Base-by-base conservation (phyloP, 2,329 filamentous ascomycete genomes). In the Alternaria solani region DNA sequence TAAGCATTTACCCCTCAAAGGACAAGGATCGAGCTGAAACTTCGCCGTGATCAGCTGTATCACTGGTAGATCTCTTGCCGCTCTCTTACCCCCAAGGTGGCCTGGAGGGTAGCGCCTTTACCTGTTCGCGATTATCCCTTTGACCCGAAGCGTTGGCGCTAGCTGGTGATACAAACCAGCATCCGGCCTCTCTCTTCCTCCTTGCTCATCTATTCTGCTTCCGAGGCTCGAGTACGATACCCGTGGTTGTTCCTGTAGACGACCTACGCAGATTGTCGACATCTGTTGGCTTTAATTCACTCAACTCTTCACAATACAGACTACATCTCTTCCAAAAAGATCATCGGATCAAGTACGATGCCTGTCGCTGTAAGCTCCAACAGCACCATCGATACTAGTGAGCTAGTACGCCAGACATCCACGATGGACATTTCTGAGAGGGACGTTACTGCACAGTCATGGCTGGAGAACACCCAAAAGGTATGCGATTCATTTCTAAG, bases 401-500 rank as follows among this genome's bases (percentile, higher is more conserved):
- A 55, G 7, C 30, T 61, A 8, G 42, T 60, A 20, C 51, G 60
- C 16, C 51, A 51, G 7, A 51, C 56, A 2, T 38, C 54, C 2
- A 26, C 25, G 4, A 53, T 53, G 8, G 28, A 51, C 38, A 54
- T 63, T 11, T 48, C 30, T 3, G 48, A n/a, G 4, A 53, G 43
- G 8, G 28, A 51, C 32, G 52, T 63, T 11, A 51, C 36, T 3
- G 43, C 5, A 6, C n/a, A n/a, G 12, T 30, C 48, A 8, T 57
- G 59, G 41, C 36, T 67, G 18, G 43, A 59, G 11, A 57, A 60
- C 16, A 18, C 47, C 2, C 41, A 51, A 2, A 62, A 63, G 32
- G 67, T 65, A 47, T 44, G 32, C 2, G 1, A 36, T 2, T 25
- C 5, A 1, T 18, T 12, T 25, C 1, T 7, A 11, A 18, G 5